A percentile compares a stretch with the other conserved stretches of the same genome.
These are phyloP conservation scores for Harringtonia lauricola DNA, from an alignment of 2,329 filamentous ascomycete species.

Conservation along the genomic window DNA sequence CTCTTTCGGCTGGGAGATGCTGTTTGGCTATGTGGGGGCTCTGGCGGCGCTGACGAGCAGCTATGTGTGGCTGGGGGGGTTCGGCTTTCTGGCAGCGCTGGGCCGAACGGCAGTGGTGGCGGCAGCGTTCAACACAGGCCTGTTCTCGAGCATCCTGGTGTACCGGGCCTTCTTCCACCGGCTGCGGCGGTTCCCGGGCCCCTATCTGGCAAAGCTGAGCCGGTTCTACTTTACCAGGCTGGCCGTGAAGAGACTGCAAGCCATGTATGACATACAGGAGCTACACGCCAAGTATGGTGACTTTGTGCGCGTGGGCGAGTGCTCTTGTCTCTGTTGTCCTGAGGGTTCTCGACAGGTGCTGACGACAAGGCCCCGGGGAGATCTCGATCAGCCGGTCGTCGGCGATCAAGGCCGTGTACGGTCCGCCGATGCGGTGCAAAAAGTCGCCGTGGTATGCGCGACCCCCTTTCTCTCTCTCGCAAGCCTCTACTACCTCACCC, in stretches of 20 bases:
- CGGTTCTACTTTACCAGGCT: conserved; percentile 2
- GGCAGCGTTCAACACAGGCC: neutral
- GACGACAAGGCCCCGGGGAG: conserved; percentile 7
- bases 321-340: neutral
- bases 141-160: conserved; percentile 4
- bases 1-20: neutral
- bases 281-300: conserved; percentile 3
- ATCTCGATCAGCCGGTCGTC: conserved; percentile 7
- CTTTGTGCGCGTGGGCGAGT: neutral
- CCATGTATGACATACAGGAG: neutral
- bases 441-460: conserved; percentile 3
- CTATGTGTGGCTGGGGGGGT: neutral
- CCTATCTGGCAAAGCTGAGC: conserved; percentile 3
- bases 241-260: neutral
- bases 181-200: conserved; percentile 3
- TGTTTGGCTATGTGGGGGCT: neutral
- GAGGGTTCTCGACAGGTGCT: neutral
- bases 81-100: neutral
- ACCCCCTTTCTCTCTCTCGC: neutral
- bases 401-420: conserved; percentile 2
- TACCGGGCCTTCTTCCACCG: conserved; percentile 7
- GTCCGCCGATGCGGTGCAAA: conserved; percentile 1
- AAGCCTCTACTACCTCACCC: conserved; percentile 24
- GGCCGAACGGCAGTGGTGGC: too few relatives aligned
- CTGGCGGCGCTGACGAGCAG: neutral